phyloP scores from a whole-genome alignment of 2,329 filamentous ascomycete species.

The Aspergillus unguis region DNA sequence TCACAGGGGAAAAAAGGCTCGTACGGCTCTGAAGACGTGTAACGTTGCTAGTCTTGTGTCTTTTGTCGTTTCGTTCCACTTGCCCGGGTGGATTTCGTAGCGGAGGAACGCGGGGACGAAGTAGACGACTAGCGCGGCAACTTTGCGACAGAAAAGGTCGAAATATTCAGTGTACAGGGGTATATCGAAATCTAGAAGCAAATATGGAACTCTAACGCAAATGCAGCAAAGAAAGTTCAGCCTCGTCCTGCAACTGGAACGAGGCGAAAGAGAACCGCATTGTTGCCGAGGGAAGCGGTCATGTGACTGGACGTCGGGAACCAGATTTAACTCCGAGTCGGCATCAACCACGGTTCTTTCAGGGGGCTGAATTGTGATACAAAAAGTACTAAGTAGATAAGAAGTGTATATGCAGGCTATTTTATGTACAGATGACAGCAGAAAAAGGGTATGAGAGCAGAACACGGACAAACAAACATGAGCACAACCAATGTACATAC shows the following conservation, averaged over 20 bases:
- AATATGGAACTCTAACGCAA: neutral
- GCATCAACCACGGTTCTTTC: neutral
- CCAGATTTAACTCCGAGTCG: neutral
- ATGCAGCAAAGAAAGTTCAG: neutral
- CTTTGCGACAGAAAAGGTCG: neutral
- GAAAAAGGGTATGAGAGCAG: slow-evolving; percentile 20
- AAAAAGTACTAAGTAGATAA: neutral
- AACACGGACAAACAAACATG: slow-evolving; percentile 15
- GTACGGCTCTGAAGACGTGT: neutral
- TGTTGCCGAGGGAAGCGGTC: slow-evolving; percentile 15
- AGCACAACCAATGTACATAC: slow-evolving; percentile 27
- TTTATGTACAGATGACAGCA: slow-evolving; percentile 32
- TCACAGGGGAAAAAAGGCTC: neutral
- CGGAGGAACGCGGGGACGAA: slow-evolving; percentile 14
- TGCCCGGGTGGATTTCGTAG: slow-evolving; percentile 10
- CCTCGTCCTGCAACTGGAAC: neutral
- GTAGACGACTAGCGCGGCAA: neutral
- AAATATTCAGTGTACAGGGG: neutral
- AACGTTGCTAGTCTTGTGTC: neutral
- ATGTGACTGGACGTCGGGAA: slow-evolving; percentile 22
- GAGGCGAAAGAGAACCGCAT: slow-evolving; percentile 22
- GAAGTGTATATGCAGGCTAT: slow-evolving; percentile 30
- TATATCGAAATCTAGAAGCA: neutral
- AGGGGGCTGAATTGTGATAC: neutral
- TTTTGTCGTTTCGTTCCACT: neutral